Evolutionary conservation across 2,329 filamentous ascomycete genomes (phyloP).

Genomic region (Trichophyton schoenleinii): DNA sequence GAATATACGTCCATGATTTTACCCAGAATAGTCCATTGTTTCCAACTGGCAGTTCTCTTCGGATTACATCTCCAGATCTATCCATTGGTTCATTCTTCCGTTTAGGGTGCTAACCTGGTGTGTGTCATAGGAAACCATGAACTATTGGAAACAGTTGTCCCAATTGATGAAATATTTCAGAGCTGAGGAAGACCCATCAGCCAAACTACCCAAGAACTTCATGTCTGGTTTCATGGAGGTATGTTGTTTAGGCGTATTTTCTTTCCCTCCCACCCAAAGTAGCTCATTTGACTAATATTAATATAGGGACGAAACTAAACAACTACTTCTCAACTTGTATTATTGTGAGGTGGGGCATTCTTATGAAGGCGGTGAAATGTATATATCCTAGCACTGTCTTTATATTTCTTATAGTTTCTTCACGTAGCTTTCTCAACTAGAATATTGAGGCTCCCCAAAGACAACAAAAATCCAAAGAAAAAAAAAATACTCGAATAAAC

Average conservation of each 20-base stretch:
- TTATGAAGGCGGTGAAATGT: constrained; percentile 7
- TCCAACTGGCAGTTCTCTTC: too few species aligned
- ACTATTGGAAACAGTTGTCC: constrained; percentile 96
- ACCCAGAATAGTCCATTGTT: too few species aligned
- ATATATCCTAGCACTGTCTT: constrained; percentile 7
- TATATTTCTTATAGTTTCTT: neutral
- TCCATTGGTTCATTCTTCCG: neutral
- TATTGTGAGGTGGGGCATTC: neutral
- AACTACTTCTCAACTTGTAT: constrained; percentile 11
- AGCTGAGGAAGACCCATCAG: constrained; percentile 64
- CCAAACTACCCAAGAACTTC: constrained; percentile 73
- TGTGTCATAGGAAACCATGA: constrained; percentile 70
- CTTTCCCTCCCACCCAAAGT: neutral
- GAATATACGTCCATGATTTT: constrained; percentile 6
- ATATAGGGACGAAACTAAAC: constrained; percentile 17
- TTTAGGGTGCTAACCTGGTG: constrained; percentile 5
- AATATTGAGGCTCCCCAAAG: neutral
- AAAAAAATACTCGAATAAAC: neutral
- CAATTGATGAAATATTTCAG: constrained; percentile 97
- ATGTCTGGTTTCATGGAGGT: constrained; percentile 94
- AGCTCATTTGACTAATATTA: neutral
- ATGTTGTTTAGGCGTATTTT: constrained; percentile 22
- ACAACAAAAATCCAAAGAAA: neutral
- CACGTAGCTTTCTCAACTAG: neutral
- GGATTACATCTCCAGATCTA: too few species aligned